Base-by-base conservation (phyloP, 2,329 filamentous ascomycete genomes). In the Botrytis hyacinthi region DNA sequence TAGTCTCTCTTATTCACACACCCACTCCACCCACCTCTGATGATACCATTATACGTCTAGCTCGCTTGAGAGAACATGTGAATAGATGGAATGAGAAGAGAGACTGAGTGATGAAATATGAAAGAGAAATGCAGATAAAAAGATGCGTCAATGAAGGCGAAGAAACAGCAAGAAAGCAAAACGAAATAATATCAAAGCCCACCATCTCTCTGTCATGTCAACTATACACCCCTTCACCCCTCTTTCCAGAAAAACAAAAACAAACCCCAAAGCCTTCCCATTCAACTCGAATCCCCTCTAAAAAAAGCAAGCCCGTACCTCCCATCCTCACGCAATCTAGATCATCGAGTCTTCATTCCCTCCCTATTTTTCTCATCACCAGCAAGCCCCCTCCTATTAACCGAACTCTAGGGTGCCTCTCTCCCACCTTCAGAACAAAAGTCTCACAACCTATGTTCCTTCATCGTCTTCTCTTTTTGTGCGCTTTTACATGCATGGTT, bases 361-460 rank as follows among this genome's bases (percentile, higher is more conserved):
- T 54, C 48, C 12, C 12, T 7, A 6, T 3, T 5, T 12, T 26
- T 12, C 26, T n/a, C 48, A 7, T 4, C 26, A 54, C 12, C 26
- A 54, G 1, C 51, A 29, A 18, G 8, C 6, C 51, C 51, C 3
- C 14, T n/a, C 4, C 48, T n/a, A 51, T 51, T n/a, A 29, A 54
- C 14, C 12, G 51, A 54, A 18, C 26, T 29, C 51, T 14, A 29
- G 12, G 51, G 14, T 5, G 26, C 26, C 51, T 54, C 51, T 54
- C 26, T 54, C 12, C n/a, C n/a, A 29, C 7, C 29, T 3, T 29
- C n/a, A 54, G 26, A n/a, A 16, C 4, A 3, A 16, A 54, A 54
- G 3, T 29, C 2, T 3, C n/a, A 18, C 6, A 29, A 18, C 3
- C 14, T 29, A 6, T 16, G n/a, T 29, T 29, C 1, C 1, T 14